Conservation (phyloP, 2,329 filamentous ascomycete species). For the Tolypocladium amazonense region DNA sequence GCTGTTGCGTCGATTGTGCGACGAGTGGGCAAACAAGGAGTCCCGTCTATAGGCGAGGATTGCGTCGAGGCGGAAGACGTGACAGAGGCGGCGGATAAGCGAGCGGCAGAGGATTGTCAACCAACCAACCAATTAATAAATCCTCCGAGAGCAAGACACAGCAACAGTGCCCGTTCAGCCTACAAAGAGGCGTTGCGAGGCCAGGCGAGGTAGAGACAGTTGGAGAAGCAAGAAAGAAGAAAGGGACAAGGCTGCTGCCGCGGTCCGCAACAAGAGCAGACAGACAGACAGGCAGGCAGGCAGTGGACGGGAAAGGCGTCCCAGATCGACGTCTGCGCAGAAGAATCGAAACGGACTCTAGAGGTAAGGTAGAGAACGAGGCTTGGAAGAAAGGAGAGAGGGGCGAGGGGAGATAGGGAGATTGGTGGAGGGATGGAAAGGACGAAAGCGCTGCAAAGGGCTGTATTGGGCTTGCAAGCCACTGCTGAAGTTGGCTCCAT, state of each 20-base stretch:
- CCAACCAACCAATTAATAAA: background rate
- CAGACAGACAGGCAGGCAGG: no score
- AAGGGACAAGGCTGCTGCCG: background rate
- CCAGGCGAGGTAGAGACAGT: background rate
- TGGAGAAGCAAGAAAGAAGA: background rate
- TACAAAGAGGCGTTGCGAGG: background rate
- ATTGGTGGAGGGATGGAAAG: background rate
- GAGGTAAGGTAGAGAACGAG: background rate
- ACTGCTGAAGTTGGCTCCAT: background rate
- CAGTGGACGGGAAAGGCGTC: background rate
- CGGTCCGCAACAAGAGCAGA: background rate
- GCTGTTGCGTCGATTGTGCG: background rate
- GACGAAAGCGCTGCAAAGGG: background rate
- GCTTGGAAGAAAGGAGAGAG: background rate
- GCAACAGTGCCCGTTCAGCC: background rate
- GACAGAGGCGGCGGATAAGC: background rate
- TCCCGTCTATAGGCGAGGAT: background rate
- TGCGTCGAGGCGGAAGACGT: background rate
- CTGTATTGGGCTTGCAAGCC: background rate
- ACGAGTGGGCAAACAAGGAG: background rate
- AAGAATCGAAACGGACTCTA: background rate
- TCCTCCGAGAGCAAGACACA: background rate
- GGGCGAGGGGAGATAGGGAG: background rate
- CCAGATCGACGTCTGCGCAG: background rate
- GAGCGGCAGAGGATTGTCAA: background rate